Evolutionary conservation across 202 grass and related monocot species (phyloP), one percentile per base, ranked within the genome.

Genomic region (Schoenoplectus tabernaemontani): DNA sequence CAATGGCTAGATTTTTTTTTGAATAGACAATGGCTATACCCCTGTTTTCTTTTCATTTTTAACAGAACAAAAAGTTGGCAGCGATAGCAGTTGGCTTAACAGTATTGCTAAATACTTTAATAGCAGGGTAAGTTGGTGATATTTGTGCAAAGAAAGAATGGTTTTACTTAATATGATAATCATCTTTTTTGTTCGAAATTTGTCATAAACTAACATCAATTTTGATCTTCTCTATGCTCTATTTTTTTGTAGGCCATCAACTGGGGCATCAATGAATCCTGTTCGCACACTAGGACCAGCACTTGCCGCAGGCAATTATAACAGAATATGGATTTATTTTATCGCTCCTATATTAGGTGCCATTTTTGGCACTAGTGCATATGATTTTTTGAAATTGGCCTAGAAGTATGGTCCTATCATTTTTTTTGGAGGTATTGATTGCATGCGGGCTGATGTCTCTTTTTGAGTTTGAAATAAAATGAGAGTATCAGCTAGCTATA

Each of bases 201-300:
- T 17, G 8, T 65, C 34, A 65, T 65, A 19, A 23, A 36, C n/a
- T 43, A 68, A 74, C 46, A 74, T 51, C 11, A 39, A 60, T 46
- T 79, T 83, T 33, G 47, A 57, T 47, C 43, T 57, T 53, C 53
- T 9, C n/a, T 17, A n/a, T 69, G 26, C 12, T 51, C 9, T 53
- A 1, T 48, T 30, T 63, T 15, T 48, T 36, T 78, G 57, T 78
- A 93, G 90, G 19, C 85, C 87, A 32, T 85, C 87, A 16, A 85
- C 87, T 28, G 87, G 87, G 34, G 87, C 85, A 64, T 93, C 85
- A 0, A 90, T 87, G 90, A 93, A 87, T 51, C 90, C 85, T 44
- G 90, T 81, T 22, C 75, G 87, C 8, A 90, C 85, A 26, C 50
- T 89, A 36, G 87, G 87, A 23, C 85, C 87, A 3, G 90, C 87